Percentiles rank a stretch among this genome's conserved stretches.
Evolutionary conservation across 2,329 filamentous ascomycete species (phyloP).

Genomic region (Fulvia fulva): DNA sequence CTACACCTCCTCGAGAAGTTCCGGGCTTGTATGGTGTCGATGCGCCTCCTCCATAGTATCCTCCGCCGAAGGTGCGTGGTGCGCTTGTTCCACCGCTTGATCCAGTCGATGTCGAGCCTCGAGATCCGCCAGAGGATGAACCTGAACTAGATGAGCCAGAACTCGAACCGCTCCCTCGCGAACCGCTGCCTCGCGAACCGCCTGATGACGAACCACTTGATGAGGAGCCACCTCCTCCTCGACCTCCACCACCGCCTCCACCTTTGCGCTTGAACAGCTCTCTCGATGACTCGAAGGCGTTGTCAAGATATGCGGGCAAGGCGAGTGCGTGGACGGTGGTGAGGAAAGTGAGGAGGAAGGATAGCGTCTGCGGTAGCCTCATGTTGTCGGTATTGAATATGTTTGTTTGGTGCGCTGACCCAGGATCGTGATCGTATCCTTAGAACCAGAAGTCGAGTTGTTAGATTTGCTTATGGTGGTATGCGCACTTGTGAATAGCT

Average conservation of each 20-base stretch:
- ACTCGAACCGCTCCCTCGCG: conserved; percentile 26
- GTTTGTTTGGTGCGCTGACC: background rate
- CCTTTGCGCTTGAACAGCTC: conserved; percentile 47
- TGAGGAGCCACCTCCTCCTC: conserved; percentile 35
- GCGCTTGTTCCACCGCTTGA: conserved; percentile 52
- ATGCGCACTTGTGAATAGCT: background rate
- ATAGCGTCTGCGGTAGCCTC: conserved; percentile 26
- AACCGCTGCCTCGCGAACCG: conserved; percentile 1
- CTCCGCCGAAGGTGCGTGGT: conserved; percentile 56
- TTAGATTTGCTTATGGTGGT: background rate
- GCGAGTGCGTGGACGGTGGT: conserved; percentile 32
- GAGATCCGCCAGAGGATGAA: background rate
- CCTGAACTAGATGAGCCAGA: conserved; percentile 14
- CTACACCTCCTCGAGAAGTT: conserved; percentile 41
- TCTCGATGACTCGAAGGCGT: conserved; percentile 33
- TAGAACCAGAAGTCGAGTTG: background rate
- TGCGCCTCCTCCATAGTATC: conserved; percentile 67
- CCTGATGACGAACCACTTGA: conserved; percentile 11
- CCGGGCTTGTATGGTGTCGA: conserved; percentile 57
- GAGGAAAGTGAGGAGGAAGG: conserved; percentile 29
- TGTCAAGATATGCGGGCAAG: conserved; percentile 26
- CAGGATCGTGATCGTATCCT: background rate
- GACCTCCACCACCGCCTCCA: conserved; percentile 42
- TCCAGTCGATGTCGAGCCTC: conserved; percentile 8
- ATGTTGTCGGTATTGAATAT: conserved; percentile 29